Base-by-base conservation (phyloP, 495 filamentous ascomycete species). In the Platismatia glauca region DNA sequence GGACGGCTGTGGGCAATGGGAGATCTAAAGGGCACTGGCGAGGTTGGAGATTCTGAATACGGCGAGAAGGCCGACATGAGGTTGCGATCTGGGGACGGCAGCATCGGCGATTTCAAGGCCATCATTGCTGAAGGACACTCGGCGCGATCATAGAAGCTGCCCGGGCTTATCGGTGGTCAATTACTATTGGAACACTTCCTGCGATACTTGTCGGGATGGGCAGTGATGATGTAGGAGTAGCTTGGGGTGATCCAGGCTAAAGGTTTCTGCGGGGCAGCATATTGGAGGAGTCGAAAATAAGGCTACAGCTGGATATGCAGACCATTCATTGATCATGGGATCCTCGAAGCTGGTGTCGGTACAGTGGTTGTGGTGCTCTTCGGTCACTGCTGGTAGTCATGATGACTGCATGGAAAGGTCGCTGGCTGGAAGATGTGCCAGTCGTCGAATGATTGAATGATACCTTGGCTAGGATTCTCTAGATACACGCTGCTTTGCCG, bases 51-150 rank as follows among this genome's bases (percentile, higher is more conserved):
- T 20, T 70, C 68, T 31, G 68, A 66, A 48, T 70, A 70, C 12
- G 68, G 68, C n/a, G 67, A 69, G 60, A 70, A 70, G 33, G 66
- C 66, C 8, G 68, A 70, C 43, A 70, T 66, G 35, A 68, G 41
- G 35, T 35, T 60, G 29, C 59, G 58, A 37, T 68, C 65, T n/a
- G 68, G 68, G 44, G 68, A 70, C 35, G 64, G 68, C 56, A 70
- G 59, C 56, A 70, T 55, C 7, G 68, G 66, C 48, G 67, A 68
- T 58, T 64, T 66, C 64, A 70, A 57, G 12, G 68, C 68, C 68
- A 70, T 68, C 56, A 65, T 68, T 43, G 41, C 61, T 55, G 29
- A 20, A 24, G 1, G 29, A 37, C 4, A 37, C 31, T 37, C 50
- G 31, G 43, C 20, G 50, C 61, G 43, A 63, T 46, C 55, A 63